Evolutionary conservation across 805 yeast species (phyloP).

Genomic region (Maudiozyma pseudohumilis): DNA sequence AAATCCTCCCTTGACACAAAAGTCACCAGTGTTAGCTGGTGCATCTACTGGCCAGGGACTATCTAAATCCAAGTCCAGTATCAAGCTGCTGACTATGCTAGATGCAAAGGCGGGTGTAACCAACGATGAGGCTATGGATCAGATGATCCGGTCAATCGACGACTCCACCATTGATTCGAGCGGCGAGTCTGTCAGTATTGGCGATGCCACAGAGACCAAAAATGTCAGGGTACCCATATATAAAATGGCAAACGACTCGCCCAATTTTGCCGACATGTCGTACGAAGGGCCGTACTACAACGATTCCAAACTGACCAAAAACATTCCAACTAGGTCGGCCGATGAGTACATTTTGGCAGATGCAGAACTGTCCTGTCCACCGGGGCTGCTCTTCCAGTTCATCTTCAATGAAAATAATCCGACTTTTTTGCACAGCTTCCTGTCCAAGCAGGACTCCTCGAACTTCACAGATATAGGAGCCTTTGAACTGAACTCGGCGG

Average conservation of each 20-base stretch:
- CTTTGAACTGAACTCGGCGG: constrained; percentile 14
- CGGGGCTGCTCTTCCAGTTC: constrained; percentile 63
- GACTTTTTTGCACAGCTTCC: constrained; percentile 34
- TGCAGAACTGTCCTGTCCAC: constrained; percentile 52
- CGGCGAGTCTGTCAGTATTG: background rate
- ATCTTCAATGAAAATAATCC: constrained; percentile 54
- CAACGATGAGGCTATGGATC: constrained; percentile 22
- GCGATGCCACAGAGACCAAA: background rate
- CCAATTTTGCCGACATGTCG: constrained; percentile 19
- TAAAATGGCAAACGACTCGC: constrained; percentile 2
- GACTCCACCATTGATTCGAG: constrained; percentile 15
- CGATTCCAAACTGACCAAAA: background rate
- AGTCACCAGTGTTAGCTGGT: background rate
- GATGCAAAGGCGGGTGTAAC: constrained; percentile 5
- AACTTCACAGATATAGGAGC: constrained; percentile 29
- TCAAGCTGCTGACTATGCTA: constrained; percentile 6
- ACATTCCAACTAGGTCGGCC: background rate
- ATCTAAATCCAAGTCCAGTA: constrained; percentile 1
- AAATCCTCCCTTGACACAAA: background rate
- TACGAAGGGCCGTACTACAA: constrained; percentile 52
- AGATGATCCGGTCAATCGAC: constrained; percentile 38
- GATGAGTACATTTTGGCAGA: constrained; percentile 46
- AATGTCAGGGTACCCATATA: constrained; percentile 12
- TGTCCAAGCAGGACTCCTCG: constrained; percentile 31
- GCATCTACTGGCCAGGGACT: background rate